A percentile compares a stretch with the other conserved stretches of the same genome.
Conservation (phyloP, 2,329 filamentous ascomycete genomes). For the Colletotrichum falcatum region DNA sequence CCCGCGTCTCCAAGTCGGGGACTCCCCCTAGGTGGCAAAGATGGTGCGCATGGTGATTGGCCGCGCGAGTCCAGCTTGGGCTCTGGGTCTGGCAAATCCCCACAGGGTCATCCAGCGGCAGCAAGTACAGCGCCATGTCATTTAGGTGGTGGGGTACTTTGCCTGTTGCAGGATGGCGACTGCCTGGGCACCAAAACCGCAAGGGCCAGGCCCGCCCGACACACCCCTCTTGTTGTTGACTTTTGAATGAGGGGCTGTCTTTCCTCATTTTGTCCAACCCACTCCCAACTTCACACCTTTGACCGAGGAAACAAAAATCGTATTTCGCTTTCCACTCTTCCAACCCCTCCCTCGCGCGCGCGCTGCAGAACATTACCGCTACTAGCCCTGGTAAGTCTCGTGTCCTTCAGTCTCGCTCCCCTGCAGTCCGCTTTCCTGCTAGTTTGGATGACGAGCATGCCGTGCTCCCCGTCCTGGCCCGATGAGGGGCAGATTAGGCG, state of each 20-base stretch:
- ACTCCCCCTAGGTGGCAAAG: slow-evolving; percentile 36
- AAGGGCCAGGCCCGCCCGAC: slow-evolving; percentile 41
- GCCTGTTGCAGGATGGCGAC: slow-evolving; percentile 16
- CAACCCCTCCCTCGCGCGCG: slow-evolving; percentile 10
- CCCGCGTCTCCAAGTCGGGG: slow-evolving; percentile 15
- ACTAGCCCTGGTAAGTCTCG: slow-evolving; percentile 32
- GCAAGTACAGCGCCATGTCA: slow-evolving; percentile 11
- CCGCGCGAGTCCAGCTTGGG: slow-evolving; percentile 31
- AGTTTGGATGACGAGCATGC: slow-evolving; percentile 16
- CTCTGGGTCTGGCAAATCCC: slow-evolving; percentile 24
- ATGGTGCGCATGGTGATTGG: slow-evolving; percentile 30
- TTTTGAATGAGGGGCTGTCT: slow-evolving; percentile 42
- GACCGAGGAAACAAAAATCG: slow-evolving; percentile 36
- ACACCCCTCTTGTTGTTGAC: slow-evolving; percentile 42
- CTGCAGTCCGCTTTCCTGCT: not conserved
- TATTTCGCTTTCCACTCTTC: slow-evolving; percentile 38
- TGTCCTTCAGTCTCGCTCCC: not conserved
- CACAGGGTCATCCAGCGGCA: slow-evolving; percentile 15
- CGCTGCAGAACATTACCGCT: slow-evolving; percentile 36
- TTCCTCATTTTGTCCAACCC: slow-evolving; percentile 42
- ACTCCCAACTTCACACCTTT: slow-evolving; percentile 41
- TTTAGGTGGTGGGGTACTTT: slow-evolving; percentile 23
- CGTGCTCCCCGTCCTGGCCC: slow-evolving; percentile 13
- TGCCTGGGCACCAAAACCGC: slow-evolving; percentile 39
- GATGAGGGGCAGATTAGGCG: slow-evolving; percentile 37